Conservation (phyloP, 495 filamentous ascomycete species). For the Amphirosellinia nigrospora region DNA sequence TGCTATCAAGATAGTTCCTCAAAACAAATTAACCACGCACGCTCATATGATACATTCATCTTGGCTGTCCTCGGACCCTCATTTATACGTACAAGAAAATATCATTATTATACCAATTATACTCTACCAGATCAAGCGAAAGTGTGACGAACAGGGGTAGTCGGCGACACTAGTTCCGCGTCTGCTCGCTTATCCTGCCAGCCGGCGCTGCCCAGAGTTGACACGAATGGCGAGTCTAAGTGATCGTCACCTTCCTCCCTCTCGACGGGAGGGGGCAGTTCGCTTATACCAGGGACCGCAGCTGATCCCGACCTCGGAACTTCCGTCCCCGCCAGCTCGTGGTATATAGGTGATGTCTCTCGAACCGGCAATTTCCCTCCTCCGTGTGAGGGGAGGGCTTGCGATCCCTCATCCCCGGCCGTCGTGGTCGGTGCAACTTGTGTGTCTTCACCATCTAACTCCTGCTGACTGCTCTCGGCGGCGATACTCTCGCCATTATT, state of each 20-base stretch:
- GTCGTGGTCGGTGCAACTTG: conserved; percentile 22
- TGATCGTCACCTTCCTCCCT: conserved; percentile 17
- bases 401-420: conserved; percentile 27
- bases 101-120: no score
- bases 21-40: background rate
- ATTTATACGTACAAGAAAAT: no score
- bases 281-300: conserved; percentile 3
- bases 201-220: conserved; percentile 25
- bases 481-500: conserved; percentile 13
- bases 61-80: background rate
- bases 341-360: conserved; percentile 5
- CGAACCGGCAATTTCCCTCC: background rate
- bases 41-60: background rate
- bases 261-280: background rate
- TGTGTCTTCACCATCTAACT: conserved; percentile 33
- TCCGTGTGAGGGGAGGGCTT: conserved; percentile 4
- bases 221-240: conserved; percentile 27
- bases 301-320: conserved; percentile 22
- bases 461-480: conserved; percentile 13
- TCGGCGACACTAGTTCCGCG: conserved; percentile 28
- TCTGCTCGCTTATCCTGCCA: conserved; percentile 27
- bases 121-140: background rate
- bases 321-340: conserved; percentile 26
- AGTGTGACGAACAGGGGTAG: conserved; percentile 20
- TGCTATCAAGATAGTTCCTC: background rate